A percentile compares a stretch with the other conserved stretches of the same genome.
These are phyloP conservation scores for Phylloporus sp. DNA, from an alignment of 768 basidiomycete species.

Conservation along the genomic window DNA sequence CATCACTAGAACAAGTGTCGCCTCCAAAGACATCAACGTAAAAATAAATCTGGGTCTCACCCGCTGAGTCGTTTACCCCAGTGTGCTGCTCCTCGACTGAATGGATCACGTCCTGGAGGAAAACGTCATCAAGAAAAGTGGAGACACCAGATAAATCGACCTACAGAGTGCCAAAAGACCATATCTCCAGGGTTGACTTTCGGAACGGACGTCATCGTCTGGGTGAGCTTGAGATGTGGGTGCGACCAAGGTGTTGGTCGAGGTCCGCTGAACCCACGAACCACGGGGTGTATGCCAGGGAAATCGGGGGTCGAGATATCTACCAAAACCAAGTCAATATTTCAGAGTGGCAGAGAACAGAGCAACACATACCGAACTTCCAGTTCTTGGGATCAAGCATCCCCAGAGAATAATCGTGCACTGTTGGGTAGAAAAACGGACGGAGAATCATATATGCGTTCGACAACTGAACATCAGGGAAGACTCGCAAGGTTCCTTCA, in stretches of 20 bases:
- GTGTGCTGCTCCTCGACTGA: constrained; percentile 49
- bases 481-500: constrained; percentile 67
- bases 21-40: neutral
- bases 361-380: constrained; percentile 43
- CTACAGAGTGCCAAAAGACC: constrained; percentile 72
- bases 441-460: constrained; percentile 72
- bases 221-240: constrained; percentile 61
- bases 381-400: constrained; percentile 50
- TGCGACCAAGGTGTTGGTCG: constrained; percentile 52
- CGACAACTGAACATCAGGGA: constrained; percentile 60
- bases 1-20: constrained; percentile 53
- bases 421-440: constrained; percentile 65
- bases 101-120: constrained; percentile 41
- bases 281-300: constrained; percentile 40
- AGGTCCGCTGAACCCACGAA: constrained; percentile 35
- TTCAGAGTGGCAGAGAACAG: constrained; percentile 23
- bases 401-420: constrained; percentile 36
- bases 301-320: constrained; percentile 49
- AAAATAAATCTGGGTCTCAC: constrained; percentile 25
- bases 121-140: neutral
- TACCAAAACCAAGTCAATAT: constrained; percentile 19
- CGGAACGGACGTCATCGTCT: constrained; percentile 69
- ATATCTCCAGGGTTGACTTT: constrained; percentile 73
- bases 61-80: constrained; percentile 53
- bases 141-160: constrained; percentile 5